phyloP scores from a whole-genome alignment of 257 asterid species.

The Lavandula angustifolia region DNA sequence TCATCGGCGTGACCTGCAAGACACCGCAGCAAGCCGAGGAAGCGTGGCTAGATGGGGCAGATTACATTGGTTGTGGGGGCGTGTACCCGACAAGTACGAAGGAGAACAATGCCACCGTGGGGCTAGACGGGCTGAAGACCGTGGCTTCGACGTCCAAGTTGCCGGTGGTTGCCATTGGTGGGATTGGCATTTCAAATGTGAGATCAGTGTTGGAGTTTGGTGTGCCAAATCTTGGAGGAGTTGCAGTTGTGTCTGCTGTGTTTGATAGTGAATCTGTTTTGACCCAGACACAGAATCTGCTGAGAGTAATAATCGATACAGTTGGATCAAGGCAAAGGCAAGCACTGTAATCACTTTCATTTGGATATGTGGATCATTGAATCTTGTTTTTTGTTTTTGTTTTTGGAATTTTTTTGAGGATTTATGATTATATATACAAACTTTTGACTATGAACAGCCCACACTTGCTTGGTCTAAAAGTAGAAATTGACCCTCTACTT shows the following conservation, averaged over 20 bases:
- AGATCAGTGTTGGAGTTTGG: slow-evolving; percentile 60
- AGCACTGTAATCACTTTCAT: neutral
- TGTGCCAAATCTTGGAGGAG: slow-evolving; percentile 63
- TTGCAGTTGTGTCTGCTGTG: slow-evolving; percentile 89
- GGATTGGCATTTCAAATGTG: slow-evolving; percentile 69
- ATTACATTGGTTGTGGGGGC: slow-evolving; percentile 93
- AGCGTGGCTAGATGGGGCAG: slow-evolving; percentile 89
- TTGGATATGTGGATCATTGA: too few relatives aligned
- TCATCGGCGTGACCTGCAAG: slow-evolving; percentile 89
- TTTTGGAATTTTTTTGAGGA: too few relatives aligned
- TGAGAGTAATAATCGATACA: slow-evolving; percentile 39
- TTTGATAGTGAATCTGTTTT: slow-evolving; percentile 76
- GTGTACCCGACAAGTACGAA: slow-evolving; percentile 87
- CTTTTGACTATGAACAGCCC: neutral
- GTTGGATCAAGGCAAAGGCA: neutral
- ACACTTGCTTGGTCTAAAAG: slow-evolving; percentile 15
- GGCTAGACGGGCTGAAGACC: slow-evolving; percentile 71
- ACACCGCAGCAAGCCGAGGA: slow-evolving; percentile 76
- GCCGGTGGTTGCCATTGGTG: slow-evolving; percentile 96
- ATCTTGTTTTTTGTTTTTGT: neutral
- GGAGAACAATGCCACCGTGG: slow-evolving; percentile 64
- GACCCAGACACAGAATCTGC: slow-evolving; percentile 55
- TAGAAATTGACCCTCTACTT: slow-evolving; percentile 5
- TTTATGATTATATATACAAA: too few relatives aligned
- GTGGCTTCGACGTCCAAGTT: slow-evolving; percentile 69